Evolutionary conservation across 306 rosid species (phyloP).

Genomic region (Begonia loranthoides): DNA sequence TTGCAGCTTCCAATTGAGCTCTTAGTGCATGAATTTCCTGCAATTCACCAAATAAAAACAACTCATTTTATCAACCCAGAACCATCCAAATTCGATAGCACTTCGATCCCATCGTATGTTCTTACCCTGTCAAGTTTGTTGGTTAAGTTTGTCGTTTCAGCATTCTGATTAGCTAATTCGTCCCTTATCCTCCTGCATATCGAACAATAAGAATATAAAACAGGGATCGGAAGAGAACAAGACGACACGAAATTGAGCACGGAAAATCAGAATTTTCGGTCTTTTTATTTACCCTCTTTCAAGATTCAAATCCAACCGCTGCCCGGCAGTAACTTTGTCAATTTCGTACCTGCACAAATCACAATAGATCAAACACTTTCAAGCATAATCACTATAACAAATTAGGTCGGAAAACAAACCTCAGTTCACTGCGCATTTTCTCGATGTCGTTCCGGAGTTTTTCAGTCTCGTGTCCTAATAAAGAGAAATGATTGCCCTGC

Average conservation of each 20-base stretch:
- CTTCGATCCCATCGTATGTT: not conserved
- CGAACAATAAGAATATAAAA: constrained; percentile 5
- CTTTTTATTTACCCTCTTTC: constrained; percentile 58
- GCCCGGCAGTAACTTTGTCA: constrained; percentile 90
- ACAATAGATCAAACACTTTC: constrained; percentile 12
- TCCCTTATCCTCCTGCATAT: constrained; percentile 82
- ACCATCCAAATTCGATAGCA: not conserved
- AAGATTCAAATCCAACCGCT: constrained; percentile 90
- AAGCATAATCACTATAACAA: not conserved
- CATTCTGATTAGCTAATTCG: constrained; percentile 70
- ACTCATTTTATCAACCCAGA: not conserved
- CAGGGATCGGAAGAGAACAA: not conserved
- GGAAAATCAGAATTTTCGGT: not conserved
- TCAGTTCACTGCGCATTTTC: constrained; percentile 87
- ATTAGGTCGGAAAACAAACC: constrained; percentile 23
- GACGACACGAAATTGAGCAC: too few species aligned
- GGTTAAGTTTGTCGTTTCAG: constrained; percentile 74
- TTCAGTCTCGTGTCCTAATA: constrained; percentile 85
- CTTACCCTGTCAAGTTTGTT: constrained; percentile 92
- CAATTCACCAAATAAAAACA: constrained; percentile 1
- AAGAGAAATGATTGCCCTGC: constrained; percentile 90
- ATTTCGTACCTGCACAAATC: constrained; percentile 61
- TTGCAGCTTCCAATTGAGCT: constrained; percentile 92
- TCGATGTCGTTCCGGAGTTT: constrained; percentile 81
- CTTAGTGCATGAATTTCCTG: constrained; percentile 85